Base-by-base conservation (phyloP, 1,284 basidiomycete species). In the Coriolopsis trogii region DNA sequence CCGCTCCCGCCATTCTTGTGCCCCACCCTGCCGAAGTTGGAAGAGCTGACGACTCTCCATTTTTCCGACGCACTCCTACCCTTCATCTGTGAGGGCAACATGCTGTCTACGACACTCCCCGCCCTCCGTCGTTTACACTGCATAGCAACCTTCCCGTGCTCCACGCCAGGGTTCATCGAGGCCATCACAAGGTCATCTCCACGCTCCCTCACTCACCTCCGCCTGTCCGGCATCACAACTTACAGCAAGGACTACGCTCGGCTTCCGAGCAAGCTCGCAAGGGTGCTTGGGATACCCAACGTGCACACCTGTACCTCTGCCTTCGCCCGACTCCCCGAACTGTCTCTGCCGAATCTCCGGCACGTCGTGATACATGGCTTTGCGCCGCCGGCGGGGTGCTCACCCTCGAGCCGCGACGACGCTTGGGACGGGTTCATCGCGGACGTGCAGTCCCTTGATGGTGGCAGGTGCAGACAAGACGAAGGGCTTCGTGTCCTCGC, bases 131-230 rank as follows among this genome's bases (percentile, higher is more conserved):
- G 46, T 18, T n/a, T 56, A 40, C 28, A 25, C 39, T 26, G 9
- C 39, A 40, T 25, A 12, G 25, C 24, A 13, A n/a, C 39, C 6
- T 40, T 24, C 30, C 29, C 36, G 31, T 51, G 29, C 49, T 51
- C 12, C 30, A 34, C 2, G 42, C 44, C 18, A 26, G 28, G 16
- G 33, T 18, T 29, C 13, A 25, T 20, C 44, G 31, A n/a, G 20
- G 31, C 16, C 33, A 29, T 38, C 30, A 36, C 20, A 24, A 20
- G 29, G n/a, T 51, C 3, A 42, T 51, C 30, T 12, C 15, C 23
- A 25, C 37, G 10, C 36, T 51, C 36, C 30, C 30, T 51, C n/a
- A 51, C 49, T n/a, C 49, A 51, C 30, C 49, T 51, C 37, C 49
- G 49, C 13, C 34, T 51, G 7, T 51, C 49, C 18, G 49, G 42